Percentiles rank a stretch among this genome's conserved stretches.
Conservation (phyloP, 257 asterid species). For the Primulina huaijiensis region DNA sequence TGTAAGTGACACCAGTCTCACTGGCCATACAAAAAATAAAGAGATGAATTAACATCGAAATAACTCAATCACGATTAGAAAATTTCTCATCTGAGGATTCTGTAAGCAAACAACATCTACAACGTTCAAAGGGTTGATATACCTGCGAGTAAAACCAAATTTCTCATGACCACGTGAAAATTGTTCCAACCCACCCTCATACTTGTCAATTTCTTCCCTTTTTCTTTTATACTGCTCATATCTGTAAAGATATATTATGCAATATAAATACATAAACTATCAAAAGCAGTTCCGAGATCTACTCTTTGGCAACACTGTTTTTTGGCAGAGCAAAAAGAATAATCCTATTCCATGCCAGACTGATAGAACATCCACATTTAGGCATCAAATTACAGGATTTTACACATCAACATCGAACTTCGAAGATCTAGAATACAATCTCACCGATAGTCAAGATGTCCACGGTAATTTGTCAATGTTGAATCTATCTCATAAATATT, state of each 20-base stretch:
- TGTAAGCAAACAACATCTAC: slow-evolving; percentile 18
- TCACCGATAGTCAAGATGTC: slow-evolving; percentile 91
- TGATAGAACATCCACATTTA: slow-evolving; percentile 9
- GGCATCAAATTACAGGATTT: not conserved
- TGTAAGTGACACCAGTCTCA: slow-evolving; percentile 88
- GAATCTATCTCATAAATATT: slow-evolving; percentile 91
- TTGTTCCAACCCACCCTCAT: slow-evolving; percentile 86
- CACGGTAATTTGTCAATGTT: slow-evolving; percentile 51
- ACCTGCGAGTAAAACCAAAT: slow-evolving; percentile 94
- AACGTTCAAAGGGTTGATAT: slow-evolving; percentile 21
- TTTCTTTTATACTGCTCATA: slow-evolving; percentile 70
- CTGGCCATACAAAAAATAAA: slow-evolving; percentile 47
- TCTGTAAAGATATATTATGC: slow-evolving; percentile 39
- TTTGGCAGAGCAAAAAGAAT: slow-evolving; percentile 1
- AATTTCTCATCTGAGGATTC: slow-evolving; percentile 8
- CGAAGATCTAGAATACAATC: slow-evolving; percentile 4
- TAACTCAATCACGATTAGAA: slow-evolving; percentile 9
- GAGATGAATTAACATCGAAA: slow-evolving; percentile 21
- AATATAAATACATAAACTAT: slow-evolving; percentile 17
- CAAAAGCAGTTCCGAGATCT: slow-evolving; percentile 10
- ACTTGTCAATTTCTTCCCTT: slow-evolving; percentile 78
- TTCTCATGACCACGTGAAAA: slow-evolving; percentile 98
- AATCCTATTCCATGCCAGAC: slow-evolving; percentile 12
- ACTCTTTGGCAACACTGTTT: not conserved
- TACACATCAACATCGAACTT: slow-evolving; percentile 1